phyloP scores from a whole-genome alignment of 768 basidiomycete genomes.

The Xanthoconium purpureum region DNA sequence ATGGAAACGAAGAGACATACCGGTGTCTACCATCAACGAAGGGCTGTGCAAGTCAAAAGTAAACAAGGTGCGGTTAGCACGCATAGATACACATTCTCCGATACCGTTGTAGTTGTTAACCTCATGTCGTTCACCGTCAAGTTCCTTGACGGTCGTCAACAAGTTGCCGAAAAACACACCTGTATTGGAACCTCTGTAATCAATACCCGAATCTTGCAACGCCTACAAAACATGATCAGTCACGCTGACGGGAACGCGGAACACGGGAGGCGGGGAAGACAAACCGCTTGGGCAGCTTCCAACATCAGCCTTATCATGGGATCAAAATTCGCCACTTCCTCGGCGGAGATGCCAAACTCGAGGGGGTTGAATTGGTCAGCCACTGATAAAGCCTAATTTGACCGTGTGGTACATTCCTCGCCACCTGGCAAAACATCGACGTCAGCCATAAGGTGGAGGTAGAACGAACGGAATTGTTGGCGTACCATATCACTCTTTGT shows the following conservation, averaged over 20 bases:
- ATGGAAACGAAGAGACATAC: constrained; percentile 1
- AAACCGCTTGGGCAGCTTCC: constrained; percentile 32
- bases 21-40: constrained; percentile 44
- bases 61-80: constrained; percentile 34
- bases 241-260: not conserved
- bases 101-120: constrained; percentile 28
- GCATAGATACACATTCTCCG: constrained; percentile 30
- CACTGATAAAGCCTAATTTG: constrained; percentile 29
- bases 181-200: constrained; percentile 41
- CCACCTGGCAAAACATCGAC: constrained; percentile 17
- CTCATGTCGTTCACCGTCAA: constrained; percentile 28
- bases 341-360: constrained; percentile 34
- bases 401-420: constrained; percentile 30
- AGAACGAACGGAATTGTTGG: not conserved
- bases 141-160: constrained; percentile 27
- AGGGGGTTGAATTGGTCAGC: constrained; percentile 33
- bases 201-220: constrained; percentile 46
- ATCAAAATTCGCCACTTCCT: constrained; percentile 31
- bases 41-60: constrained; percentile 41
- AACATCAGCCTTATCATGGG: constrained; percentile 31
- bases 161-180: constrained; percentile 40
- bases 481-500: constrained; percentile 33
- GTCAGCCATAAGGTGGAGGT: not conserved
- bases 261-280: too few relatives aligned
- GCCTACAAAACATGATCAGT: constrained; percentile 14